Evolutionary conservation across 805 yeast genomes (phyloP).

Genomic region (Metschnikowia koreensis): DNA sequence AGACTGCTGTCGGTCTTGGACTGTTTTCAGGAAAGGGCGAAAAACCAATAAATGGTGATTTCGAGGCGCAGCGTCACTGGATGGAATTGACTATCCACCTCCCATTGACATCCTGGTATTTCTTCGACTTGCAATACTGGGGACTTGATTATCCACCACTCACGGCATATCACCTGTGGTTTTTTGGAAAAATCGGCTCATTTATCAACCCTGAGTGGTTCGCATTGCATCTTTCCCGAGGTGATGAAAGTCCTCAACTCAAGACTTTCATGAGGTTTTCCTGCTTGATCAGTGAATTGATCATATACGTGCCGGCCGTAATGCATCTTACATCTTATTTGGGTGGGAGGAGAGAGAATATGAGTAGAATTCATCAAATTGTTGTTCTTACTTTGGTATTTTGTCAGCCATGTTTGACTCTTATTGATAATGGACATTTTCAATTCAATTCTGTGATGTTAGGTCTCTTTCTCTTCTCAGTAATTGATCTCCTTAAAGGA

Average conservation of each 20-base stretch:
- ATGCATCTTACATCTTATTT: slow-evolving; percentile 67
- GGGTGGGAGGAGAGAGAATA: slow-evolving; percentile 51
- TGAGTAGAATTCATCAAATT: slow-evolving; percentile 70
- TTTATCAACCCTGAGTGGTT: slow-evolving; percentile 73
- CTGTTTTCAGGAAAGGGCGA: slow-evolving; percentile 70
- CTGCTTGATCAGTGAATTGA: slow-evolving; percentile 69
- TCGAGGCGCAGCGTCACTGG: slow-evolving; percentile 99
- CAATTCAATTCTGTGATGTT: slow-evolving; percentile 95
- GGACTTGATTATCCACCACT: slow-evolving; percentile 96
- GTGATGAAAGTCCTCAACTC: slow-evolving; percentile 62
- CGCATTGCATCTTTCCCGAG: slow-evolving; percentile 67
- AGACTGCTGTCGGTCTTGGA: slow-evolving; percentile 88
- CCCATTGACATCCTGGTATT: slow-evolving; percentile 81
- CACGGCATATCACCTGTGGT: slow-evolving; percentile 89
- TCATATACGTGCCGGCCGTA: slow-evolving; percentile 78
- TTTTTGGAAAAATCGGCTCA: slow-evolving; percentile 71
- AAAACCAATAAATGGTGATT: slow-evolving; percentile 90
- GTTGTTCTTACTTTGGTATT: slow-evolving; percentile 75
- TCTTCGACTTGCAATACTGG: slow-evolving; percentile 88
- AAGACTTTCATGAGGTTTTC: slow-evolving; percentile 85
- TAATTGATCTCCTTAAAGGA: slow-evolving; percentile 63
- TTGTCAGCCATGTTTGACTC: slow-evolving; percentile 75
- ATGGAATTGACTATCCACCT: slow-evolving; percentile 81
- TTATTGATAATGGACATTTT: slow-evolving; percentile 96
- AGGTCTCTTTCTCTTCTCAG: slow-evolving; percentile 71